Percentiles rank a stretch among this genome's conserved stretches.
Conservation (phyloP, 306 rosid genomes). For the Parietaria judaica region DNA sequence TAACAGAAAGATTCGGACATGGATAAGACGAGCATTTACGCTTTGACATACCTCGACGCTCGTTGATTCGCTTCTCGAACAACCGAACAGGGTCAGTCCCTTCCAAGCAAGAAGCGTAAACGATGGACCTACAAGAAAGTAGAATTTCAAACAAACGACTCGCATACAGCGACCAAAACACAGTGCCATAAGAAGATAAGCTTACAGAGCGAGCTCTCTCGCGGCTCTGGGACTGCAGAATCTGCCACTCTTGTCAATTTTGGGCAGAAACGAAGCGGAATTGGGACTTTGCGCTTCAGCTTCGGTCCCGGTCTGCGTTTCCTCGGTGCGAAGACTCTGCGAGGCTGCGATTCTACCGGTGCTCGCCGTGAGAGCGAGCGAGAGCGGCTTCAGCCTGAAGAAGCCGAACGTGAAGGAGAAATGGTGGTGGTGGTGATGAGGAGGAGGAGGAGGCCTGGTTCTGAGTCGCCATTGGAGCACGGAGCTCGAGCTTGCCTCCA, state of each 20-base stretch:
- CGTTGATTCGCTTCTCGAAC: conserved; percentile 68
- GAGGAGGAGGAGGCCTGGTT: too few species aligned
- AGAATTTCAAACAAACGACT: too few species aligned
- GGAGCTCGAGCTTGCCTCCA: too few species aligned
- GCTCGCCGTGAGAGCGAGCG: not conserved
- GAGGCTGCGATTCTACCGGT: too few species aligned
- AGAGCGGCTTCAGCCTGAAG: not conserved
- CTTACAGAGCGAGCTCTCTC: conserved; percentile 87
- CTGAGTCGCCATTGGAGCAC: too few species aligned
- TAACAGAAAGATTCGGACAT: too few species aligned
- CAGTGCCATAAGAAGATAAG: not conserved
- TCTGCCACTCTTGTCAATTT: conserved; percentile 69
- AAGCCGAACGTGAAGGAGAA: too few species aligned
- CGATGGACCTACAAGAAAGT: conserved; percentile 49
- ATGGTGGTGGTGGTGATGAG: too few species aligned
- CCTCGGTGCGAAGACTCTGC: not conserved
- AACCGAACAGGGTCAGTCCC: conserved; percentile 82
- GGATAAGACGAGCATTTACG: too few species aligned
- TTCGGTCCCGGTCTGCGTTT: conserved; percentile 20
- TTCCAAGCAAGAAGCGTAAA: conserved; percentile 79
- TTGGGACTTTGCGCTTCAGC: not conserved
- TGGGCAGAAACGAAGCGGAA: conserved; percentile 35
- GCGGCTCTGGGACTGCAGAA: conserved; percentile 94
- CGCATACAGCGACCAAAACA: not conserved
- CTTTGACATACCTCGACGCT: conserved; percentile 46